Conservation (phyloP, 768 basidiomycete species). For the Lactarius pseudohatsudake region DNA sequence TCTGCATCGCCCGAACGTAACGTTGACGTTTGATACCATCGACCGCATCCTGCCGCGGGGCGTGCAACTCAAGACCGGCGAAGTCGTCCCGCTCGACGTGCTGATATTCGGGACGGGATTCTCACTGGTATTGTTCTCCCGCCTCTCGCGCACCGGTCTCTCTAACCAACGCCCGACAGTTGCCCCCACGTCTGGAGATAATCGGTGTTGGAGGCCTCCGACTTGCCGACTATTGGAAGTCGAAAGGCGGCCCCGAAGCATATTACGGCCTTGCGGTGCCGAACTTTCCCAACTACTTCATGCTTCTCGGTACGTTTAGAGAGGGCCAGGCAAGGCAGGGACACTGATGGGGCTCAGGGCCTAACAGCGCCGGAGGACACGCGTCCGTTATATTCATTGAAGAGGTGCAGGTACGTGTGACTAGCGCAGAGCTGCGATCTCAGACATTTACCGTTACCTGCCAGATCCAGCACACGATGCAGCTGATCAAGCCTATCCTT, state of each 20-base stretch:
- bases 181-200: constrained; percentile 30
- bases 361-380: constrained; percentile 59
- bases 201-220: constrained; percentile 45
- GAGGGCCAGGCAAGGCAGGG: background rate
- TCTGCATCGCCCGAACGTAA: constrained; percentile 54
- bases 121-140: constrained; percentile 39
- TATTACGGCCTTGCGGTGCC: constrained; percentile 45
- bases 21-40: constrained; percentile 49
- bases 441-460: constrained; percentile 16
- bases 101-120: constrained; percentile 60
- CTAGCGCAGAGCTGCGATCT: background rate
- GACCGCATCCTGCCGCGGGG: constrained; percentile 51
- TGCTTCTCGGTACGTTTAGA: constrained; percentile 24
- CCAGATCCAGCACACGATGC: constrained; percentile 50
- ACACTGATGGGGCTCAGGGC: constrained; percentile 30
- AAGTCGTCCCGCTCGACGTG: constrained; percentile 53
- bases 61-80: constrained; percentile 48
- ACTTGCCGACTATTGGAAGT: constrained; percentile 46
- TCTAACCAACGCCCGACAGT: constrained; percentile 15
- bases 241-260: constrained; percentile 50
- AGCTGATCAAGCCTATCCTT: constrained; percentile 54
- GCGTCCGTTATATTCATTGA: constrained; percentile 56
- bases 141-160: background rate
- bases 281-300: constrained; percentile 28
- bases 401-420: constrained; percentile 49